phyloP scores from a whole-genome alignment of 2,329 filamentous ascomycete species.

The Fusarium veterinarium region DNA sequence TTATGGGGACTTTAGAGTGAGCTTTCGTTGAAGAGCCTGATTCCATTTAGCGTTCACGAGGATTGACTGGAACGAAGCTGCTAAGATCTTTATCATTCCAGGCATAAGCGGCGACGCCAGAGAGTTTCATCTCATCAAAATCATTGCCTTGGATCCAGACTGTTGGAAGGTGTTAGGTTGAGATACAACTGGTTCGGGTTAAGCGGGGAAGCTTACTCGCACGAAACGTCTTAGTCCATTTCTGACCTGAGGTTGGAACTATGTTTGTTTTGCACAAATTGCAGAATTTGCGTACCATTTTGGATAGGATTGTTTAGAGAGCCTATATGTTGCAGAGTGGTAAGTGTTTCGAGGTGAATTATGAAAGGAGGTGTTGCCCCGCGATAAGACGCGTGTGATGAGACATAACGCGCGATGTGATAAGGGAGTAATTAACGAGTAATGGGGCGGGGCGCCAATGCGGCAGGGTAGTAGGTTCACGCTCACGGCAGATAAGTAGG shows the following conservation, averaged over 20 bases:
- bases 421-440: too few relatives aligned
- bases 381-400: neutral
- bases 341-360: fast-evolving
- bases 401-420: too few relatives aligned
- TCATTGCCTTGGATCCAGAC: conserved; percentile 17
- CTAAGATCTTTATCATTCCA: fast-evolving
- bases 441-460: neutral
- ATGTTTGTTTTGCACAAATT: conserved; percentile 3
- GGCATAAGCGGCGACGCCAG: conserved; percentile 12
- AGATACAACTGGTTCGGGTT: too few relatives aligned
- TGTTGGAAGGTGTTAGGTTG: neutral
- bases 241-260: neutral
- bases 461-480: neutral
- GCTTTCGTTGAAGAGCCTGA: neutral
- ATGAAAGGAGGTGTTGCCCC: neutral
- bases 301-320: fast-evolving
- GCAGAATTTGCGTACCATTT: neutral
- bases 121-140: conserved; percentile 1
- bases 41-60: conserved; percentile 8
- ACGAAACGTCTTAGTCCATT: conserved; percentile 20
- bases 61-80: neutral
- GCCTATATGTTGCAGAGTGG: neutral
- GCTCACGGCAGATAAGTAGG: neutral
- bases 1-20: neutral
- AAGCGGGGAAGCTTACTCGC: conserved; percentile 4